Conservation (phyloP, 202 grass and related monocot genomes). For the Schoenoplectus tabernaemontani region DNA sequence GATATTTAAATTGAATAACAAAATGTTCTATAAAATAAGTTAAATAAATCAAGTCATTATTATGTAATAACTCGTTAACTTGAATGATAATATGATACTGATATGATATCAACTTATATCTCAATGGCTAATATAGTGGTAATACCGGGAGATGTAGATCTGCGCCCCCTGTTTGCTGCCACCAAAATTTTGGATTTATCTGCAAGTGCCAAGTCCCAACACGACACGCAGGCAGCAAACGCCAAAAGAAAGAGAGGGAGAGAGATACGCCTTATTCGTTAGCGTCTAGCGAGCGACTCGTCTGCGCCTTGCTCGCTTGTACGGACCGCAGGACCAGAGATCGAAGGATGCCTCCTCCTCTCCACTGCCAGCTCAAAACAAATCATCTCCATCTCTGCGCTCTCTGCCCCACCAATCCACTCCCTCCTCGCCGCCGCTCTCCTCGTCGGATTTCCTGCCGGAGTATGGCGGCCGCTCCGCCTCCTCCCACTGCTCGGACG, state of each 20-base stretch:
- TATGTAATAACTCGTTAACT: no score
- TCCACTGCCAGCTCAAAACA: neutral
- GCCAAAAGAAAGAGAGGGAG: neutral
- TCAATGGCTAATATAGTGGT: no score
- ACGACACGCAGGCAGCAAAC: neutral
- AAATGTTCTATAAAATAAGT: no score
- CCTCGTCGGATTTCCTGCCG: constrained; percentile 26
- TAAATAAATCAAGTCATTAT: no score
- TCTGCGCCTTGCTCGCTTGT: no score
- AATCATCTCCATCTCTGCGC: neutral
- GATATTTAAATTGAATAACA: no score
- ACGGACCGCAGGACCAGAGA: no score
- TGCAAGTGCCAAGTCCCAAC: no score
- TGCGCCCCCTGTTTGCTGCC: neutral
- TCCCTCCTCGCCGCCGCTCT: neutral
- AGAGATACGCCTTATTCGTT: no score
- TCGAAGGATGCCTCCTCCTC: neutral
- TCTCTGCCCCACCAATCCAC: neutral
- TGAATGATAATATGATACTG: no score
- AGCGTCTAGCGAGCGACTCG: no score
- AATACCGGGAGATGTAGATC: neutral
- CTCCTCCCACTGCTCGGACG: constrained; percentile 29
- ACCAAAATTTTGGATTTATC: neutral
- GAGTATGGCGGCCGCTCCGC: constrained; percentile 19
- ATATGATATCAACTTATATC: no score